These are phyloP conservation scores for Chromera velia DNA, from an alignment of 73 alveolate species.

Conservation along the genomic window DNA sequence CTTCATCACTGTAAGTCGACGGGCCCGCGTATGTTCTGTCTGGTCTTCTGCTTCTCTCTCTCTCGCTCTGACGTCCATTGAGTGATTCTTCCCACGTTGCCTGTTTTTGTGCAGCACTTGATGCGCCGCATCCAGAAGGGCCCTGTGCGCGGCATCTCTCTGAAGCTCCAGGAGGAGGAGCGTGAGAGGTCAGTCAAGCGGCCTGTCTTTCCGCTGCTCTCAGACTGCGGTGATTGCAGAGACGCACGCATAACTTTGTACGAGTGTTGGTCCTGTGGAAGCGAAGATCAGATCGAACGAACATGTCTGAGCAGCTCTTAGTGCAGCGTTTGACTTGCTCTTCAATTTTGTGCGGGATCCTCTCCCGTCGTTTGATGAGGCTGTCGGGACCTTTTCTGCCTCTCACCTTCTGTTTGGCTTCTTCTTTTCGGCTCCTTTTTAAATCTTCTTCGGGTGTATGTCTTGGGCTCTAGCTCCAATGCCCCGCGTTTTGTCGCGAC, in stretches of 20 bases:
- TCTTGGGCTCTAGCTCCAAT: too few relatives aligned
- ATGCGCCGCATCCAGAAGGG: slow-evolving; percentile 51
- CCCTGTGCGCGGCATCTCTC: slow-evolving; percentile 64
- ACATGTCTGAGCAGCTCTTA: background rate
- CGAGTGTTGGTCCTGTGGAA: background rate
- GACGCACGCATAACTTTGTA: too few relatives aligned
- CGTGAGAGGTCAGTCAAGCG: slow-evolving; percentile 41
- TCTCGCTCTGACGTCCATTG: too few relatives aligned
- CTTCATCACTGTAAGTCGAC: slow-evolving; percentile 30
- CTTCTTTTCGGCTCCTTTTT: too few relatives aligned
- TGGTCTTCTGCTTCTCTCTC: too few relatives aligned
- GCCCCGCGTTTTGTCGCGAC: too few relatives aligned
- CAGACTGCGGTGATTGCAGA: background rate
- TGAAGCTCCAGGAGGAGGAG: slow-evolving; percentile 64
- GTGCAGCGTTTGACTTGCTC: background rate
- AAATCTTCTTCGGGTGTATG: too few relatives aligned
- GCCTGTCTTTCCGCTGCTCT: background rate
- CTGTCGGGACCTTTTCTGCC: too few relatives aligned
- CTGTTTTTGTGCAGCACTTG: slow-evolving; percentile 17
- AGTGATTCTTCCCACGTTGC: background rate
- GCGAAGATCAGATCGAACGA: background rate
- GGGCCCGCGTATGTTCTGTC: too few relatives aligned
- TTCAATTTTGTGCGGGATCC: background rate
- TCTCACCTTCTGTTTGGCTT: too few relatives aligned
- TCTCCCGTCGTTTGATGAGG: too few relatives aligned